Percentiles rank a stretch among this genome's conserved stretches.
Evolutionary conservation across 768 basidiomycete species (phyloP).

Genomic region (Lactarius tabidus): DNA sequence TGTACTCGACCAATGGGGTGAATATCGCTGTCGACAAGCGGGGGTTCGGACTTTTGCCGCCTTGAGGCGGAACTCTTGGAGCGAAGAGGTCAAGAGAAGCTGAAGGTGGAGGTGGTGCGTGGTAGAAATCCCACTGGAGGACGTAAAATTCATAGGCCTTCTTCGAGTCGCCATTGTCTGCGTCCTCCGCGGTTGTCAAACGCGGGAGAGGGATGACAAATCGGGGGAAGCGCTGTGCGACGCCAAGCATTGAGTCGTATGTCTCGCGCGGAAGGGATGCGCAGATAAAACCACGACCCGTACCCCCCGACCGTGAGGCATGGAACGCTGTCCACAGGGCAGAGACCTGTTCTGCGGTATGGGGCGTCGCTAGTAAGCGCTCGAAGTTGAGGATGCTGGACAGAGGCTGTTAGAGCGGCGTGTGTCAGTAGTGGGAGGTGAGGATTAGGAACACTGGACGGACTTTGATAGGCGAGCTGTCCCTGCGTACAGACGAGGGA

Average conservation of each 20-base stretch:
- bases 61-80: conserved; percentile 33
- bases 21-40: conserved; percentile 76
- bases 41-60: conserved; percentile 39
- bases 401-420: conserved; percentile 55
- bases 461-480: conserved; percentile 66
- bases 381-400: conserved; percentile 75
- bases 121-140: conserved; percentile 88
- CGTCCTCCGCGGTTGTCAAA: conserved; percentile 32
- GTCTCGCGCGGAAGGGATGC: conserved; percentile 71
- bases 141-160: conserved; percentile 75
- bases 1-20: conserved; percentile 93
- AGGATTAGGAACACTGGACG: conserved; percentile 23
- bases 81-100: conserved; percentile 39
- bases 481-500: conserved; percentile 41
- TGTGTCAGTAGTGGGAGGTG: conserved; percentile 1
- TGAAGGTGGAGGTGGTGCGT: conserved; percentile 56
- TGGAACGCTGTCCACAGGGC: conserved; percentile 91
- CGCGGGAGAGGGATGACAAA: conserved; percentile 85
- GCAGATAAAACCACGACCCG: conserved; percentile 80
- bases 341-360: conserved; percentile 69
- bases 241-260: conserved; percentile 64
- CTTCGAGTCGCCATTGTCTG: conserved; percentile 36
- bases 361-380: conserved; percentile 60
- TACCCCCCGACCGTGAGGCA: conserved; percentile 69
- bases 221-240: conserved; percentile 62